Percentiles rank a stretch among this genome's conserved stretches.
Conservation (phyloP, 2,329 filamentous ascomycete species). For the Grosmannia huntii region DNA sequence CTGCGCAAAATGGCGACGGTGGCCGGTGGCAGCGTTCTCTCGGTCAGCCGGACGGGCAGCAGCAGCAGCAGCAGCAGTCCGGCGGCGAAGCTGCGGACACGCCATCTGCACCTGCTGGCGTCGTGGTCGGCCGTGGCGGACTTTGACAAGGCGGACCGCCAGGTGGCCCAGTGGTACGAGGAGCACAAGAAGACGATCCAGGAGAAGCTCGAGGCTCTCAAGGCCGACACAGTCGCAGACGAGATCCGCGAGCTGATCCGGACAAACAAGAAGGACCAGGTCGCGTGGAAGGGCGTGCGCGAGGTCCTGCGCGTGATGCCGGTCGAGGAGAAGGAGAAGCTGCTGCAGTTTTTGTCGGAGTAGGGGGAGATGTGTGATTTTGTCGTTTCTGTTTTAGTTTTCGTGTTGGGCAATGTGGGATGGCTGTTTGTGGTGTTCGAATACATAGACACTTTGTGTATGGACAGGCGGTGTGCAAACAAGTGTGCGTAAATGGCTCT, state of each 20-base stretch:
- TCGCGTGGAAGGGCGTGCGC: slow-evolving; percentile 73
- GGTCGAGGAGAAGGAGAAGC: slow-evolving; percentile 74
- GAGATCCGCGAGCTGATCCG: slow-evolving; percentile 65
- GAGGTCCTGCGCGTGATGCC: slow-evolving; percentile 79
- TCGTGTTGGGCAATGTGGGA: background rate
- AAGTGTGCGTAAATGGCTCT: no score
- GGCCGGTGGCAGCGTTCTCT: slow-evolving; percentile 17
- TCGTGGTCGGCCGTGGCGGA: slow-evolving; percentile 71
- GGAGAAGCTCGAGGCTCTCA: slow-evolving; percentile 73
- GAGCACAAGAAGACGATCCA: slow-evolving; percentile 75
- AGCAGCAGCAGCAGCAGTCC: slow-evolving; percentile 6
- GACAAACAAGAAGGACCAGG: slow-evolving; percentile 56
- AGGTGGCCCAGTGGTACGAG: slow-evolving; percentile 91
- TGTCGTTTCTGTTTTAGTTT: no score
- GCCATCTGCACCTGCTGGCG: slow-evolving; percentile 62
- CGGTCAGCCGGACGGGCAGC: slow-evolving; percentile 20
- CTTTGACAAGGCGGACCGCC: slow-evolving; percentile 67
- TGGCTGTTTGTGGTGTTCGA: no score
- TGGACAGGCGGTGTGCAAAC: no score
- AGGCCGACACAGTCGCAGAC: slow-evolving; percentile 44
- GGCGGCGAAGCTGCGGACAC: slow-evolving; percentile 41
- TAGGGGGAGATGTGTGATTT: no score
- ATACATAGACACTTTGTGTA: no score
- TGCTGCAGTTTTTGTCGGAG: slow-evolving; percentile 44
- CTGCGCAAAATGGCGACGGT: slow-evolving; percentile 66